Base-by-base conservation (phyloP, 106 monocot species). In the Acorus calamus region DNA sequence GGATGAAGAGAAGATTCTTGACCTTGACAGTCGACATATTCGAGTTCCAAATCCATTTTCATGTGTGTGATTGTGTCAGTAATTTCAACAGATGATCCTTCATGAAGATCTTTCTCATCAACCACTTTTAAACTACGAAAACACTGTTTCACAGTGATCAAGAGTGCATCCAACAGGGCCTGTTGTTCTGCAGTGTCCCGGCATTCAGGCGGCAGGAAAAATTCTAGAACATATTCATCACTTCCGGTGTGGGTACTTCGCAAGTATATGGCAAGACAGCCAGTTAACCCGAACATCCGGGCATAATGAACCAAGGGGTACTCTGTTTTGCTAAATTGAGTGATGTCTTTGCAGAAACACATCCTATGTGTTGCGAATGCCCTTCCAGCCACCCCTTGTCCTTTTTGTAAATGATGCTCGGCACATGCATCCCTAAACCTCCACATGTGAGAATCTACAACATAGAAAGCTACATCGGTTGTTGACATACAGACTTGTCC, bases 241-340 rank as follows among this genome's bases (percentile, higher is more conserved):
- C 47, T 66, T 52, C 81, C 86, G 0, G 81, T 78, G 52, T 77
- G 70, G 62, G 50, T 41, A 67, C 86, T 89, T 61, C 73, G 78
- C 50, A 94, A 69, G 66, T 77, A 86, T 62, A 94, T 60, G 0
- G 94, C 83, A 69, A 94, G 65, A 61, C 79, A 83, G 58, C 89
- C 68, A 5, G 8, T 52, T 50, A 94, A 70, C 14, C 69, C 70
- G 73, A 89, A 94, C 77, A 89, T 81, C 44, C 74, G 74, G 51
- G 94, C 89, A 78, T 94, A 89, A 70, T 94, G 94, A n/a, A 89
- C 89, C 11, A 94, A 73, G 12, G 94, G 94, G 71, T 89, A 94
- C 50, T 84, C 79, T 7, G 54, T 81, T 68, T 94, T 94, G 49
- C 56, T 64, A 41, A 86, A 89, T 50, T 69, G 69, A n/a, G 81